Base-by-base conservation (phyloP, 805 yeast species). In the Candida sithepensis region DNA sequence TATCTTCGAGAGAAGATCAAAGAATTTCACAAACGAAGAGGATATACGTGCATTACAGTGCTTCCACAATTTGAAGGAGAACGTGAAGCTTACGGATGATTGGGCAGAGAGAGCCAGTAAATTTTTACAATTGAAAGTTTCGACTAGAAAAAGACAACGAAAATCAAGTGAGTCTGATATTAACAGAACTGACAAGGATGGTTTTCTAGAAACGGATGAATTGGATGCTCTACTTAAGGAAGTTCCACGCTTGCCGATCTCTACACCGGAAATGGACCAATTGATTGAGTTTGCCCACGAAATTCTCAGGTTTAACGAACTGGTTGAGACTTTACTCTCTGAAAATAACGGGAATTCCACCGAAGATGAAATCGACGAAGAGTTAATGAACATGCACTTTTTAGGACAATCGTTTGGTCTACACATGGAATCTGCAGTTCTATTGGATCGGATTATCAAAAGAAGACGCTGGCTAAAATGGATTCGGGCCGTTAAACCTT, bases 401-500 rank as follows among this genome's bases (percentile, higher is more conserved):
- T 61, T 79, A 33, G 92, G 91, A 1, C 69, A 72, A 47, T 72
- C 82, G 2, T 77, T 84, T 57, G 86, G 86, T 3, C 62, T 86
- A 34, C 72, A 69, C 5, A 60, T 85, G 14, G 76, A 79, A 2
- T 74, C 83, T 4, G 59, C 70, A 12, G 71, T 71, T 21, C 47
- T 68, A 18, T 61, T 78, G 42, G 72, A 69, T 42, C 62, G 66
- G 28, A 57, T 75, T 3, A 62, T 71, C 10, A 54, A 65, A 26
- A 67, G 74, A 48, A 55, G 65, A 39, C 55, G 55, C 18, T 77
- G 82, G 81, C 30, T 70, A 20, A 64, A 65, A 2, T 56, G 53
- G 40, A 42, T 57, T 1, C 12, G 39, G 0, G 44, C 47, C 22
- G 55, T 67, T 14, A 59, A 61, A 23, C 63, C 57, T 16, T 57